Conservation (phyloP, 2,329 filamentous ascomycete genomes). For the Sclerotinia trifoliorum region DNA sequence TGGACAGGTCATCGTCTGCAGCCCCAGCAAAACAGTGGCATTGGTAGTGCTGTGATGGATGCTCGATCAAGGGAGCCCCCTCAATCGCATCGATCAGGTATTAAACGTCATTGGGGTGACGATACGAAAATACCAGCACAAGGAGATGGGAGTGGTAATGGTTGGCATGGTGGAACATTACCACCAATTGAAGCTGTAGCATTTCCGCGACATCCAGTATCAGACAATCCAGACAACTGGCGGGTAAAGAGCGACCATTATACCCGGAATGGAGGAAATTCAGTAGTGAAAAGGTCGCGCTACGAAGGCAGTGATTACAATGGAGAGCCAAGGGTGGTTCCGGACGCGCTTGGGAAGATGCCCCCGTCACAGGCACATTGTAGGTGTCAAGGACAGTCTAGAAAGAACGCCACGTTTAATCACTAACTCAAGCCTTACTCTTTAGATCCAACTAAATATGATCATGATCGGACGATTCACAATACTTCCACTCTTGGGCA, state of each 20-base stretch:
- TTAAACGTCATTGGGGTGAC: conserved; percentile 38
- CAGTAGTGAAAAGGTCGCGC: conserved; percentile 30
- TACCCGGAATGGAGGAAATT: conserved; percentile 27
- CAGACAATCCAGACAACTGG: conserved; percentile 21
- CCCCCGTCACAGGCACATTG: conserved; percentile 26
- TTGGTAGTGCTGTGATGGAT: conserved; percentile 37
- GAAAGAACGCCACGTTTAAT: conserved; percentile 12
- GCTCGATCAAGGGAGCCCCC: conserved; percentile 35
- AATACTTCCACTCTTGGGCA: conserved; percentile 23
- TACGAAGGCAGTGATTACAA: conserved; percentile 33
- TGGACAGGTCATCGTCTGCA: conserved; percentile 32
- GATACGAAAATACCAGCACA: conserved; percentile 20
- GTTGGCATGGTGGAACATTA: conserved; percentile 30
- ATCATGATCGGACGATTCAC: conserved; percentile 23
- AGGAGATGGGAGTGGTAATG: conserved; percentile 23
- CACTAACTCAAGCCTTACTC: conserved; percentile 24
- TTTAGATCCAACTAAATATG: conserved; percentile 27
- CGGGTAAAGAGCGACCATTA: conserved; percentile 24
- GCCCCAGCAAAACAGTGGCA: conserved; percentile 32
- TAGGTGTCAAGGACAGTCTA: conserved; percentile 25
- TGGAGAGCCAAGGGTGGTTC: conserved; percentile 23
- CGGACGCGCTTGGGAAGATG: conserved; percentile 27
- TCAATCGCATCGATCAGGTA: conserved; percentile 33
- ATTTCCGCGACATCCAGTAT: conserved; percentile 26
- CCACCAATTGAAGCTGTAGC: conserved; percentile 34